A percentile compares a stretch with the other conserved stretches of the same genome.
phyloP scores from a whole-genome alignment of 2,329 filamentous ascomycete genomes.

The Pseudofabraea citricarpa region DNA sequence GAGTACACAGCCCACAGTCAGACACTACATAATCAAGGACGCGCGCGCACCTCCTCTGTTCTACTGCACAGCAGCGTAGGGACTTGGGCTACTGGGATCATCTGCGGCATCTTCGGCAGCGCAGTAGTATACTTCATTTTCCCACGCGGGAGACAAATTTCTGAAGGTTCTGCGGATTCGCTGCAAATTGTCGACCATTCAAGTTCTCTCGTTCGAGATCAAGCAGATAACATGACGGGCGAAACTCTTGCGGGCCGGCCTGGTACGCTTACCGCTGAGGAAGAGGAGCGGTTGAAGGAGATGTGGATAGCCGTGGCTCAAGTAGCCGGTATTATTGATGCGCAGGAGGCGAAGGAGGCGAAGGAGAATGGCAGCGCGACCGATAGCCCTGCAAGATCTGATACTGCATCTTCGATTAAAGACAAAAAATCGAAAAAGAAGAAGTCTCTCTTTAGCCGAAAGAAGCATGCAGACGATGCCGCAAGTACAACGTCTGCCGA shows the following conservation, averaged over 20 bases:
- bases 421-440: slow-evolving; percentile 70
- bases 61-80: not conserved
- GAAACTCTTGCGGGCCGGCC: slow-evolving; percentile 64
- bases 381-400: slow-evolving; percentile 16
- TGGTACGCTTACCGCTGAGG: slow-evolving; percentile 82
- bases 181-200: too few species aligned
- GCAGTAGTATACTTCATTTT: not conserved
- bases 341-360: slow-evolving; percentile 26
- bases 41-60: not conserved
- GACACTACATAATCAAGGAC: not conserved
- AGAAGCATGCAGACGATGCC: slow-evolving; percentile 48
- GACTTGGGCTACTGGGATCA: not conserved
- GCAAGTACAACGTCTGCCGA: slow-evolving; percentile 32
- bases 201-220: too few species aligned
- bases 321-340: slow-evolving; percentile 61
- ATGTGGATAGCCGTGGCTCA: slow-evolving; percentile 76
- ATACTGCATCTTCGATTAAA: slow-evolving; percentile 15
- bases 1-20: not conserved
- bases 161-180: too few species aligned
- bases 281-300: slow-evolving; percentile 83
- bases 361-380: slow-evolving; percentile 14
- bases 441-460: slow-evolving; percentile 63
- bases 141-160: not conserved
- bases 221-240: slow-evolving; percentile 32
- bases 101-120: not conserved